A percentile compares a stretch with the other conserved stretches of the same genome.
Evolutionary conservation across 345 rosid genomes (phyloP).

Genomic region (Linum usitatissimum): DNA sequence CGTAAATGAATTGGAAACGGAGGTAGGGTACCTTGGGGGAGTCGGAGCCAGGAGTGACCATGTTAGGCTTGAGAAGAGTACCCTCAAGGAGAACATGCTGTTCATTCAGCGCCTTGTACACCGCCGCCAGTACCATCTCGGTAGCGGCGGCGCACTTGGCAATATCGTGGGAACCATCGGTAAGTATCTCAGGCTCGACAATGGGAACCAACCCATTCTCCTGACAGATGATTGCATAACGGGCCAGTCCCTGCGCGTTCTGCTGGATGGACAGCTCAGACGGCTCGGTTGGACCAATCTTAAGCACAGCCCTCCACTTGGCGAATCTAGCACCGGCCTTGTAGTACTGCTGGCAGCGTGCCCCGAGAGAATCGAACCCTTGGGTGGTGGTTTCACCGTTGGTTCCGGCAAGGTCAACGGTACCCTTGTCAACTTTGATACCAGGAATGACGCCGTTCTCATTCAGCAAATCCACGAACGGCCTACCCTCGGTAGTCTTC

Average conservation of each 20-base stretch:
- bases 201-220: slow-evolving; percentile 89
- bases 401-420: slow-evolving; percentile 72
- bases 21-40: slow-evolving; percentile 50
- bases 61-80: slow-evolving; percentile 88
- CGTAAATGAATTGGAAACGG: neutral
- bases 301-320: slow-evolving; percentile 93
- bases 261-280: slow-evolving; percentile 75
- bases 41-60: slow-evolving; percentile 94
- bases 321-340: slow-evolving; percentile 91
- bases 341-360: slow-evolving; percentile 80
- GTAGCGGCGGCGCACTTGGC: slow-evolving; percentile 77
- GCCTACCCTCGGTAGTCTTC: slow-evolving; percentile 64
- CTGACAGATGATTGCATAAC: slow-evolving; percentile 91
- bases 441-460: slow-evolving; percentile 75
- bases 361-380: slow-evolving; percentile 73
- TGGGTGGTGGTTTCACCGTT: slow-evolving; percentile 91
- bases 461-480: slow-evolving; percentile 72
- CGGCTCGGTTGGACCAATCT: slow-evolving; percentile 77
- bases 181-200: slow-evolving; percentile 84
- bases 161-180: slow-evolving; percentile 78
- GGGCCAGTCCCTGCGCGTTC: slow-evolving; percentile 87
- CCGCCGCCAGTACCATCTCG: slow-evolving; percentile 74
- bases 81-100: slow-evolving; percentile 97
- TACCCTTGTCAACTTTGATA: slow-evolving; percentile 93
- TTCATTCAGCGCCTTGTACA: slow-evolving; percentile 84